phyloP scores from a whole-genome alignment of 495 filamentous ascomycete species.

The Penicillium tannophilum region DNA sequence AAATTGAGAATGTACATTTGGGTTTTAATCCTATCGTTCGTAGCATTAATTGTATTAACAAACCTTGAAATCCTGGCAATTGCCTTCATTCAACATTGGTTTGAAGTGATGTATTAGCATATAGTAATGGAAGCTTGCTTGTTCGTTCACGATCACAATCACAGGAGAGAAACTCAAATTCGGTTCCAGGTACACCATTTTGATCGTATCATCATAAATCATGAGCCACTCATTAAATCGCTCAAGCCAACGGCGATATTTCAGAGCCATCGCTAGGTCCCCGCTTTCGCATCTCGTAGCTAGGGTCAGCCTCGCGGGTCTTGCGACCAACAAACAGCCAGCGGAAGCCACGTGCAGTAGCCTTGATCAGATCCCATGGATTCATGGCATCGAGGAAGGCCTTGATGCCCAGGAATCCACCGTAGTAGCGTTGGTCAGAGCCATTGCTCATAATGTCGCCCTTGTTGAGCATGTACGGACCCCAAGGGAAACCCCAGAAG shows the following conservation, averaged over 20 bases:
- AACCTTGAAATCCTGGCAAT: background rate
- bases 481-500: constrained; percentile 68
- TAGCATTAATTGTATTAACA: background rate
- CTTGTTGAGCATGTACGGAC: constrained; percentile 42
- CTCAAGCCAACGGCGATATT: background rate
- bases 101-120: background rate
- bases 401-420: constrained; percentile 57
- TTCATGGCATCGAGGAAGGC: constrained; percentile 70
- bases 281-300: constrained; percentile 30
- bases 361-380: constrained; percentile 76
- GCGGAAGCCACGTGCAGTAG: constrained; percentile 65
- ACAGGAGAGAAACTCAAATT: background rate
- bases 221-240: background rate
- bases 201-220: constrained; percentile 5
- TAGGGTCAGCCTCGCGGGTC: constrained; percentile 42
- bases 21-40: background rate
- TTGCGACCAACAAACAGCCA: constrained; percentile 71
- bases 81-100: background rate
- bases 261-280: background rate
- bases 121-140: background rate
- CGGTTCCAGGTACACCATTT: background rate
- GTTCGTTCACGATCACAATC: background rate
- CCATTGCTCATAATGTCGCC: background rate
- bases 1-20: no score
- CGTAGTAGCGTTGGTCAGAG: constrained; percentile 37